Percentiles rank a stretch among this genome's conserved stretches.
Evolutionary conservation across 768 basidiomycete species (phyloP).

Genomic region (Cyclocybe aegerita): DNA sequence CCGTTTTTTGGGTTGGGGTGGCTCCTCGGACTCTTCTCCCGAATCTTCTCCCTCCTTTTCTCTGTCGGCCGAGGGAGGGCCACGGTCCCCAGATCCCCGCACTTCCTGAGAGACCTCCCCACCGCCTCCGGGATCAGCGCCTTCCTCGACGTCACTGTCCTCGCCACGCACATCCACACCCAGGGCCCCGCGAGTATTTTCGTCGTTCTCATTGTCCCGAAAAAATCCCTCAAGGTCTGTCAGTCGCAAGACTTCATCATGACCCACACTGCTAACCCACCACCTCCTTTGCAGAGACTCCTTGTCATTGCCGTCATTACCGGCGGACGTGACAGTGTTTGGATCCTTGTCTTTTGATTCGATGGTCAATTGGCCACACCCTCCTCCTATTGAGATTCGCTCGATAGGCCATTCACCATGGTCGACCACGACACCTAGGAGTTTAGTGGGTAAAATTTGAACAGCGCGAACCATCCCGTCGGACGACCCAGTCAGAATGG

Average conservation of each 20-base stretch:
- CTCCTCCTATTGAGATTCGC: constrained; percentile 65
- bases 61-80: constrained; percentile 18
- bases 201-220: constrained; percentile 36
- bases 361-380: constrained; percentile 30
- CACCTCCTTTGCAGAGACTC: constrained; percentile 35
- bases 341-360: constrained; percentile 20
- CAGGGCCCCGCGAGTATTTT: constrained; percentile 27
- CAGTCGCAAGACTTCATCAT: constrained; percentile 83
- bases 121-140: constrained; percentile 21
- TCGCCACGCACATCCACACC: constrained; percentile 22
- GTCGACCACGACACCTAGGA: constrained; percentile 87
- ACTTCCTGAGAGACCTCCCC: constrained; percentile 18
- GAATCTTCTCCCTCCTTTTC: constrained; percentile 19
- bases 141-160: constrained; percentile 20
- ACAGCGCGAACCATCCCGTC: constrained; percentile 90
- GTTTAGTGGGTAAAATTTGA: constrained; percentile 83
- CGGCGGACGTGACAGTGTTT: constrained; percentile 13
- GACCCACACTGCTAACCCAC: constrained; percentile 93
- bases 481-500: constrained; percentile 87
- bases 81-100: neutral
- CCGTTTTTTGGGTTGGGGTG: constrained; percentile 45
- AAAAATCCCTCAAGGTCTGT: constrained; percentile 84
- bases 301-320: constrained; percentile 15
- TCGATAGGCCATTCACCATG: constrained; percentile 94
- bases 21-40: constrained; percentile 23